Conservation (phyloP, 2,329 filamentous ascomycete species). For the Hypoxylon rubiginosum region DNA sequence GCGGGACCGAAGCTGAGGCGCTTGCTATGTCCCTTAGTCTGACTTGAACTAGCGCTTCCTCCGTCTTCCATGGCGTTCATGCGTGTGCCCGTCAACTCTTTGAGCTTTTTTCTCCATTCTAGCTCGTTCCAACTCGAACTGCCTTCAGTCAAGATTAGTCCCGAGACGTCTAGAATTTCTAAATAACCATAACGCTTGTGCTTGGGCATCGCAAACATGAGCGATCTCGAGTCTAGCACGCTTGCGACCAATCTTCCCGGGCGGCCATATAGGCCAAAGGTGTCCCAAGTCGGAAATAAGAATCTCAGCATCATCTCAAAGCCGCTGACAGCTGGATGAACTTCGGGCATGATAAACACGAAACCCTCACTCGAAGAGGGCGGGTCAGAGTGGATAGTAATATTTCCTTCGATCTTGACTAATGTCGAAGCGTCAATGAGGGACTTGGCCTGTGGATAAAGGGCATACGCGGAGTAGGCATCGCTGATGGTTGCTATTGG, state of each 20-base stretch:
- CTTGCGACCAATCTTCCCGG: conserved; percentile 90
- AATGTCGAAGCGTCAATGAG: conserved; percentile 95
- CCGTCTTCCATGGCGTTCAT: conserved; percentile 73
- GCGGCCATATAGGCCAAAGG: conserved; percentile 90
- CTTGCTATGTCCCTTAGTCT: conserved; percentile 70
- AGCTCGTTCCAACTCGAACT: conserved; percentile 84
- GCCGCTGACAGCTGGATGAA: conserved; percentile 89
- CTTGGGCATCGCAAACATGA: conserved; percentile 99
- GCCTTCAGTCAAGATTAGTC: conserved; percentile 82
- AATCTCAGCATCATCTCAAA: conserved; percentile 96
- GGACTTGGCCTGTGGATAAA: conserved; percentile 94
- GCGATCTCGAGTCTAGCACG: conserved; percentile 84
- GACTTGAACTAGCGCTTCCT: conserved; percentile 59
- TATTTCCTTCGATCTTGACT: conserved; percentile 91
- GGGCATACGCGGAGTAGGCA: conserved; percentile 91
- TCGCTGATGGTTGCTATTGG: conserved; percentile 94
- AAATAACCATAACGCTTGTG: conserved; percentile 90
- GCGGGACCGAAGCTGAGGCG: conserved; percentile 66
- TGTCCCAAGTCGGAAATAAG: conserved; percentile 94
- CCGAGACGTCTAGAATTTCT: conserved; percentile 86
- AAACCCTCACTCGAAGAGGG: conserved; percentile 89
- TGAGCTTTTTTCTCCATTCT: conserved; percentile 90
- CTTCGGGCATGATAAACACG: conserved; percentile 97
- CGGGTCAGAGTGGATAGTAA: conserved; percentile 86
- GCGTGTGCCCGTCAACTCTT: conserved; percentile 85